phyloP scores from a whole-genome alignment of 495 filamentous ascomycete genomes.

The Trichoderma erinaceum region DNA sequence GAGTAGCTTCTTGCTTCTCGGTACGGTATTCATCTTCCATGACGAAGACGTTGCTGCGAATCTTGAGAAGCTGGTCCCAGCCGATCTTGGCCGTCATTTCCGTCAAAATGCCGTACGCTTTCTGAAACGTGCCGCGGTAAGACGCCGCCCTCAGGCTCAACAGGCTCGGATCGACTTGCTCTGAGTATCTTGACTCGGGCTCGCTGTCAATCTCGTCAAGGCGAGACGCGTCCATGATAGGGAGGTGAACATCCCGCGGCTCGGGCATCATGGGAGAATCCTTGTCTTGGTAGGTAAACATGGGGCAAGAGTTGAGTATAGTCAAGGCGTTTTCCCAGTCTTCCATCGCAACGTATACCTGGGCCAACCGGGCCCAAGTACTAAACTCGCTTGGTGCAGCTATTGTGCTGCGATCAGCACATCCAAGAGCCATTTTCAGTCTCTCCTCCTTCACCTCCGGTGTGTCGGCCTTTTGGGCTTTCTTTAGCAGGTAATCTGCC shows the following conservation, averaged over 20 bases:
- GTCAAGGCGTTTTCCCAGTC: slow-evolving; percentile 90
- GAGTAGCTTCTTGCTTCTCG: slow-evolving; percentile 67
- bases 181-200: slow-evolving; percentile 68
- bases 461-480: slow-evolving; percentile 51
- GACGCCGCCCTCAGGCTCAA: slow-evolving; percentile 78
- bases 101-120: slow-evolving; percentile 88
- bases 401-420: slow-evolving; percentile 88
- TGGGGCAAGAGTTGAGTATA: slow-evolving; percentile 97
- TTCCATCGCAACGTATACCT: slow-evolving; percentile 86
- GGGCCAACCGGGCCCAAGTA: slow-evolving; percentile 89
- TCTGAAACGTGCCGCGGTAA: slow-evolving; percentile 90
- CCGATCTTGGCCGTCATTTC: slow-evolving; percentile 93
- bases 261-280: slow-evolving; percentile 92
- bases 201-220: slow-evolving; percentile 93
- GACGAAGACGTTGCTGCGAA: slow-evolving; percentile 92
- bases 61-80: slow-evolving; percentile 92
- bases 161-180: slow-evolving; percentile 81
- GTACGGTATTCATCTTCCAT: slow-evolving; percentile 98
- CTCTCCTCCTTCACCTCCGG: slow-evolving; percentile 49
- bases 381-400: slow-evolving; percentile 94
- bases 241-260: slow-evolving; percentile 76
- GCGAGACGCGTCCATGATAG: slow-evolving; percentile 80
- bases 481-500: slow-evolving; percentile 83
- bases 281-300: slow-evolving; percentile 99
- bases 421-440: slow-evolving; percentile 78